phyloP scores from a whole-genome alignment of 2,329 filamentous ascomycete species.

The Monilinia vaccinii-corymbosi region DNA sequence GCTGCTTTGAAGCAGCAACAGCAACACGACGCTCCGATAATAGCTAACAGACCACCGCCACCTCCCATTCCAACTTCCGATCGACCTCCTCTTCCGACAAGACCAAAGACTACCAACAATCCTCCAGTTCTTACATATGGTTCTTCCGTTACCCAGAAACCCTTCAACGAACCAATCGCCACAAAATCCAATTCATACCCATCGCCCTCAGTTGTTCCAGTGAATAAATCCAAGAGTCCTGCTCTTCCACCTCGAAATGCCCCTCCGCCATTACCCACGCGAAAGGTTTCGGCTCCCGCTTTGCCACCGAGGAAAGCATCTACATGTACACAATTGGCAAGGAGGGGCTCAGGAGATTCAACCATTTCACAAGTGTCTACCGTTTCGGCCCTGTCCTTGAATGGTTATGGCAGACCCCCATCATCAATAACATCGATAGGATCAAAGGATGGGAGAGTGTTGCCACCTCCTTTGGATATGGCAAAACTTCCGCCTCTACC shows the following conservation, averaged over 20 bases:
- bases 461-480: constrained; percentile 48
- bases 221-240: constrained; percentile 16
- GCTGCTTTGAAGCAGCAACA: constrained; percentile 46
- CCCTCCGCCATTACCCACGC: constrained; percentile 42
- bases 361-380: constrained; percentile 46
- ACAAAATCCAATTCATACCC: constrained; percentile 20
- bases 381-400: constrained; percentile 44
- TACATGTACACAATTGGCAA: constrained; percentile 29
- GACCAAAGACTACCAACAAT: constrained; percentile 32
- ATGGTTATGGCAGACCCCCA: constrained; percentile 28
- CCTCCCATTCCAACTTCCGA: constrained; percentile 38
- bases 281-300: constrained; percentile 34
- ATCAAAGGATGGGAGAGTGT: constrained; percentile 37
- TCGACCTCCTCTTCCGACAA: constrained; percentile 32
- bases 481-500: constrained; percentile 50
- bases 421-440: constrained; percentile 39
- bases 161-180: constrained; percentile 23
- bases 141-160: constrained; percentile 20
- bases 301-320: neutral
- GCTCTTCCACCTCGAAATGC: constrained; percentile 22
- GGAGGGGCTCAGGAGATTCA: constrained; percentile 48
- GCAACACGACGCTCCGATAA: constrained; percentile 11
- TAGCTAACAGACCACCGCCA: constrained; percentile 42
- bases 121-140: constrained; percentile 27
- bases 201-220: constrained; percentile 16